Evolutionary conservation across 2,329 filamentous ascomycete genomes (phyloP).

Genomic region (Penicillium expansum): DNA sequence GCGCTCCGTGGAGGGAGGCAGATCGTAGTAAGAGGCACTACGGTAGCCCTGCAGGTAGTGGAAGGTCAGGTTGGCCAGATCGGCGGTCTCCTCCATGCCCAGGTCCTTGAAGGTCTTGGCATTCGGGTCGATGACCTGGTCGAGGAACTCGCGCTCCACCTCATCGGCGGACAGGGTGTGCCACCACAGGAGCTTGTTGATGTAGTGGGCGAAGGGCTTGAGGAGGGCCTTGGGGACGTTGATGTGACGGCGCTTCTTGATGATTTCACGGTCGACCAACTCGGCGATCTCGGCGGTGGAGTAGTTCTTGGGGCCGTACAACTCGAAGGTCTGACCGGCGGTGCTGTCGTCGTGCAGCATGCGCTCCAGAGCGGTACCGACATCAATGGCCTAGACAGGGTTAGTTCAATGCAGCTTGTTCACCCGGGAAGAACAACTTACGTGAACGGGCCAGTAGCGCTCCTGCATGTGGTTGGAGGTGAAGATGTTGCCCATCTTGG

Average conservation of each 20-base stretch:
- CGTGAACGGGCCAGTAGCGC: slow-evolving; percentile 86
- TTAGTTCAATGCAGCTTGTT: slow-evolving; percentile 7
- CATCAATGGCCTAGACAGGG: slow-evolving; percentile 71
- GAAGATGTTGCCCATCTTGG: slow-evolving; percentile 74
- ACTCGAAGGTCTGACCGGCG: slow-evolving; percentile 85
- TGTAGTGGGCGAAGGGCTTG: slow-evolving; percentile 68
- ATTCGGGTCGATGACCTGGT: slow-evolving; percentile 83
- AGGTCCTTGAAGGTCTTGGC: slow-evolving; percentile 97
- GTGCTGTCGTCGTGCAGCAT: slow-evolving; percentile 92
- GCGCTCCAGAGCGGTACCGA: slow-evolving; percentile 80
- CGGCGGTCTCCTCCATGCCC: slow-evolving; percentile 75
- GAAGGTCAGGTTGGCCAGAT: slow-evolving; percentile 83
- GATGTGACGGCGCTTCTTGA: slow-evolving; percentile 83
- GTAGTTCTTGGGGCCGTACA: slow-evolving; percentile 92
- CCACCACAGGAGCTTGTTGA: slow-evolving; percentile 91
- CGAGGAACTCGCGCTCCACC: slow-evolving; percentile 86
- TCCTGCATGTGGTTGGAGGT: slow-evolving; percentile 93
- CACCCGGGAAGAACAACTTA: slow-evolving; percentile 42
- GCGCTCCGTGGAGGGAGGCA: slow-evolving; percentile 90
- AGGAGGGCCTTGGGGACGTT: slow-evolving; percentile 81
- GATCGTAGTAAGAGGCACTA: slow-evolving; percentile 82
- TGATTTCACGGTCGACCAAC: slow-evolving; percentile 87
- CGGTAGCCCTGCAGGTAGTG: slow-evolving; percentile 94
- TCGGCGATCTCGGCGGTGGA: slow-evolving; percentile 81
- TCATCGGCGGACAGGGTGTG: slow-evolving; percentile 77